phyloP scores from a whole-genome alignment of 768 basidiomycete species.

The Lyophyllum semitale region DNA sequence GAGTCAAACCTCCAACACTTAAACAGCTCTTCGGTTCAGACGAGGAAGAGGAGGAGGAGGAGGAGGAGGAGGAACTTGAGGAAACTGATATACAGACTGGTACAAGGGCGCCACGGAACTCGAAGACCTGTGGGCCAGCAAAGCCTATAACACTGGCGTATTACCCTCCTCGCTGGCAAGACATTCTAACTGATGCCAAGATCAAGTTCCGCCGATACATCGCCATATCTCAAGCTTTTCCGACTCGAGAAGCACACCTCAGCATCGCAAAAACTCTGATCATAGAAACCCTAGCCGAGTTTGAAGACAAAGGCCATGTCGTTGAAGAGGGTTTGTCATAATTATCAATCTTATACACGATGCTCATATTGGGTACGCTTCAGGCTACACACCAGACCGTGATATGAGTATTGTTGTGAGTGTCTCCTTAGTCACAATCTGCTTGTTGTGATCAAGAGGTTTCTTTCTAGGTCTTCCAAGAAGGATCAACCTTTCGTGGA shows the following conservation, averaged over 20 bases:
- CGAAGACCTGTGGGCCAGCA: background rate
- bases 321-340: background rate
- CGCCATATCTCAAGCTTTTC: background rate
- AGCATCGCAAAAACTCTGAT: background rate
- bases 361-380: background rate
- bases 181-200: background rate
- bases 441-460: background rate
- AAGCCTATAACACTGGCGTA: background rate
- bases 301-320: background rate
- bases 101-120: background rate
- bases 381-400: background rate
- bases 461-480: constrained; percentile 1
- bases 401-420: background rate
- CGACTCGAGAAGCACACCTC: background rate
- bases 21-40: background rate
- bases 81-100: background rate
- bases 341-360: background rate
- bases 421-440: background rate
- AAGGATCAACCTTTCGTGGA: background rate
- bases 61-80: background rate
- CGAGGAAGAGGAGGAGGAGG: background rate
- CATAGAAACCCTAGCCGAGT: background rate
- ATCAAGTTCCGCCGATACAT: background rate
- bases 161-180: background rate
- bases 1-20: background rate